Base-by-base conservation (phyloP, 768 basidiomycete genomes). In the Galerina sulciceps region DNA sequence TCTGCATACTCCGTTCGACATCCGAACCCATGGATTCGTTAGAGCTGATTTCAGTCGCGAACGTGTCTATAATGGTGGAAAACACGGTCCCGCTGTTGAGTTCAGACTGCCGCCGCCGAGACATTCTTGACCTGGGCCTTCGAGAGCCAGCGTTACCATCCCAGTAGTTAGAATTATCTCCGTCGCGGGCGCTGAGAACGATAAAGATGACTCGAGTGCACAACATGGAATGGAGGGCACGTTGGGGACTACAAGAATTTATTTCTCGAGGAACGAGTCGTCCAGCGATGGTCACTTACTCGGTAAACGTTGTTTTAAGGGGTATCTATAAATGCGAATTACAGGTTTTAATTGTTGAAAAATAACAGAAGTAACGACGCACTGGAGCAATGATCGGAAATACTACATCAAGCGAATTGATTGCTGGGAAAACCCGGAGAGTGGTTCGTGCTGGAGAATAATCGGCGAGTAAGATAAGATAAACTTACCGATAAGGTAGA, bases 181-280 rank as follows among this genome's bases (percentile, higher is more conserved):
- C 23, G 10, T 26, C 10, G 11, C 60, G 54, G 6, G 50, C 8
- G 40, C 47, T 45, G 10, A 62, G 58, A 18, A 73, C 70, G 26
- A 62, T 60, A 15, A 73, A 64, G 20, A 73, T 60, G 22, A 73
- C 67, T 4, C 72, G 68, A 22, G 63, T 71, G 65, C 66, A 71
- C 58, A 71, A 61, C 11, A 73, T 65, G 13, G 68, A 69, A 56
- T 73, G 72, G 43, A 72, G 55, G 17, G 65, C 68, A 10, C 68
- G 63, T 59, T 69, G 69, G 1, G 65, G 64, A 11, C 71, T 73
- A 38, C 10, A 22, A 23, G 45, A 26, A 45, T 17, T 13, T 23
- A 22, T 14, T 17, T 52, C n/a, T n/a, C n/a, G n/a, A 5, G 42
- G 23, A 40, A 35, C n/a, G 23, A 26, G 10, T 11, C 36, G 10